Percentiles rank a stretch among this genome's conserved stretches.
These are phyloP conservation scores for Warburgia ugandensis DNA, from an alignment of 164 flowering plant species.

Conservation along the genomic window DNA sequence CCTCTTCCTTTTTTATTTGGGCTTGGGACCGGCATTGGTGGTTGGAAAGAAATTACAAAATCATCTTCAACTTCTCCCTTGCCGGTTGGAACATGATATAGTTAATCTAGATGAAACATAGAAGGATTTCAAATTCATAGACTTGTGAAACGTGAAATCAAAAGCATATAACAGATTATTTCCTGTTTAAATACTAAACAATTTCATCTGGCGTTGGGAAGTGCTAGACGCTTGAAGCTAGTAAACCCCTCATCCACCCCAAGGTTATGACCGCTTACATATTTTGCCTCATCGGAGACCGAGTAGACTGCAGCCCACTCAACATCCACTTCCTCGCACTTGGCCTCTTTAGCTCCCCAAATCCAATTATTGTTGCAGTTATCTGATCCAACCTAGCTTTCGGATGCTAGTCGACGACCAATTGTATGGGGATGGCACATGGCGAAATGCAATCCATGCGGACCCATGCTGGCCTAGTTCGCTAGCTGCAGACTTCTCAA, in stretches of 20 bases:
- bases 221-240: constrained; percentile 33
- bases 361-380: constrained; percentile 23
- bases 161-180: too few relatives aligned
- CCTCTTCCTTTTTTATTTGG: too few relatives aligned
- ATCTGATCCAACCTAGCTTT: constrained; percentile 19
- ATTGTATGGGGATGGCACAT: constrained; percentile 36
- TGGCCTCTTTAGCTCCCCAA: constrained; percentile 50
- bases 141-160: too few relatives aligned
- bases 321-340: constrained; percentile 49
- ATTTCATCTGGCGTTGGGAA: constrained; percentile 38
- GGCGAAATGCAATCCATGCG: constrained; percentile 71
- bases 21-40: too few relatives aligned
- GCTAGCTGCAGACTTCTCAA: constrained; percentile 45
- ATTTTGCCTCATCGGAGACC: constrained; percentile 67
- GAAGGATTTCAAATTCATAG: too few relatives aligned
- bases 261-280: constrained; percentile 57
- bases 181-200: too few relatives aligned
- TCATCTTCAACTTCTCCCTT: too few relatives aligned
- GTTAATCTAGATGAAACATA: too few relatives aligned
- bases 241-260: constrained; percentile 75
- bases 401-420: constrained; percentile 25
- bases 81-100: too few relatives aligned
- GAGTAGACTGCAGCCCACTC: constrained; percentile 54
- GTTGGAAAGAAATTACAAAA: too few relatives aligned
- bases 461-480: constrained; percentile 50